Base-by-base conservation (phyloP, 2,329 filamentous ascomycete genomes). In the Seiridium cupressi region DNA sequence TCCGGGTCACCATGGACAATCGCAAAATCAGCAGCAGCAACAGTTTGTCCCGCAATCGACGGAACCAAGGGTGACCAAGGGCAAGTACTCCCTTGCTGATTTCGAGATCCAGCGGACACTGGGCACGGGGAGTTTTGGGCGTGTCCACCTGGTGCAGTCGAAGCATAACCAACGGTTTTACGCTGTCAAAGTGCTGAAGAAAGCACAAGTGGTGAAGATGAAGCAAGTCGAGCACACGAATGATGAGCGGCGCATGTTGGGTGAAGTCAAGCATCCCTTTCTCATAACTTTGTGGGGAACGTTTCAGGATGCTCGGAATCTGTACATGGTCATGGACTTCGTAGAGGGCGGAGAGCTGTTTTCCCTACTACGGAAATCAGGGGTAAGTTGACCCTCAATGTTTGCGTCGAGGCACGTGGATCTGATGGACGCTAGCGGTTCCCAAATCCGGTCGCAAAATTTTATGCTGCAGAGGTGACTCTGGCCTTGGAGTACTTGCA, bases 271-370 rank as follows among this genome's bases (percentile, higher is more conserved):
- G 76, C 94, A 99, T 77, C 93, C 95, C 10, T 99, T 99, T 79
- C 82, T 99, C 64, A 95, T 99, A 73, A 99, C 95, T 1, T 82
- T 99, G 46, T 99, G 95, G 95, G 95, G 95, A 61, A 99, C 95
- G 8, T 99, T 98, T 76, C 94, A 98, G 74, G 95, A 99, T 72
- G 85, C 89, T 55, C 93, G 89, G 78, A 98, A 97, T 74, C 81
- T 99, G 42, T 99, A 99, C 84, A 99, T 99, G 95, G 95, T 99
- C 70, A 99, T 99, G 95, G 95, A 99, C 76, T 99, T 99, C 80
- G 94, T 99, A 58, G 95, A 99, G 77, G 95, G 95, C 67, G 95
- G 95, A 71, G 95, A 99, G 81, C 83, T 99, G 58, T 99, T 99
- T 76, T 98, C 94, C 67, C 78, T 99, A 69, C 81, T 99, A 69